These are phyloP conservation scores for Chondrus crispus DNA, from an alignment of 23 red algal genomes.

Conservation along the genomic window DNA sequence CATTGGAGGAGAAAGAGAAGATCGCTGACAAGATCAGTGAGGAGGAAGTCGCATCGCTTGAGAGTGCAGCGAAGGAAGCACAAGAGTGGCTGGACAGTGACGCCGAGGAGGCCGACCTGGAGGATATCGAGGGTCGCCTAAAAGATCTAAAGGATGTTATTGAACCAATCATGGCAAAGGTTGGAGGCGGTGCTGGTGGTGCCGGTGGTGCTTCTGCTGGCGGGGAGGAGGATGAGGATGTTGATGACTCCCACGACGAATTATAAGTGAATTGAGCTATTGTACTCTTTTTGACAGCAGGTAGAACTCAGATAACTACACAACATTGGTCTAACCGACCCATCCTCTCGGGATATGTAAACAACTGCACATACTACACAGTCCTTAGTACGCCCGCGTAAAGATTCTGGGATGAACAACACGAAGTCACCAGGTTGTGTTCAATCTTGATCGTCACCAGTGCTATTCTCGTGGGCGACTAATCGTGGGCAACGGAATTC, in stretches of 20 bases:
- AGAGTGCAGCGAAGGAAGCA: constrained; percentile 74
- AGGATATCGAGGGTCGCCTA: constrained; percentile 79
- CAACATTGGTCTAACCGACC: background rate
- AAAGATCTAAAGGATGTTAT: constrained; percentile 89
- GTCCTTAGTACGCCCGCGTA: no score
- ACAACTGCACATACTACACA: background rate
- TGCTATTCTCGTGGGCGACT: background rate
- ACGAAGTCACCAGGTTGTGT: background rate
- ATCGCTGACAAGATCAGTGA: constrained; percentile 75
- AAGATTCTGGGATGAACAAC: background rate
- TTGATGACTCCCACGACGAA: constrained; percentile 56
- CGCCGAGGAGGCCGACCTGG: constrained; percentile 72
- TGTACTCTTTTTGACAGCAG: background rate
- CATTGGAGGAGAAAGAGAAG: constrained; percentile 86
- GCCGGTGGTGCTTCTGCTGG: constrained; percentile 34
- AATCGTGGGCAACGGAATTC: no score
- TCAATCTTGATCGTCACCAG: background rate
- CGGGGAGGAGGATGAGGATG: constrained; percentile 43
- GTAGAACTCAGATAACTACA: background rate
- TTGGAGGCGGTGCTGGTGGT: constrained; percentile 35
- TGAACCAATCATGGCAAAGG: constrained; percentile 86
- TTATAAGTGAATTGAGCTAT: constrained; percentile 22
- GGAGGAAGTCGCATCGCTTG: constrained; percentile 79
- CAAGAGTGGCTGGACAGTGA: constrained; percentile 89
- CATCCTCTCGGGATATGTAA: background rate